Conservation (phyloP, 2,329 filamentous ascomycete genomes). For the Phialophora tarda region DNA sequence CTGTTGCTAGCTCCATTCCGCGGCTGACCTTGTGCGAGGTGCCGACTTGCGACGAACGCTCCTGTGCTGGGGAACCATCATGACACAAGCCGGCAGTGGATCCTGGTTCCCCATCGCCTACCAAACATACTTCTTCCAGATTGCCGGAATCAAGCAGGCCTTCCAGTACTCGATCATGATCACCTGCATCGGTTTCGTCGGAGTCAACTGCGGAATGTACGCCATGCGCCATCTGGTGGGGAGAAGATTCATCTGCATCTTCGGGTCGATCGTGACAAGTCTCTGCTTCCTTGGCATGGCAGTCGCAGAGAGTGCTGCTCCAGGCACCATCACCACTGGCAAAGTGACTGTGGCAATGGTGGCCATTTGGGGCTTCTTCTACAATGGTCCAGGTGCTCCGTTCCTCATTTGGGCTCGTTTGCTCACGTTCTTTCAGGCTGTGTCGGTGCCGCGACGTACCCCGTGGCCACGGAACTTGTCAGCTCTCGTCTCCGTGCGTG, state of each 20-base stretch:
- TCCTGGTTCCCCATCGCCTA: slow-evolving; percentile 60
- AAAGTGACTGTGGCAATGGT: slow-evolving; percentile 45
- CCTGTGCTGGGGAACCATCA: slow-evolving; percentile 56
- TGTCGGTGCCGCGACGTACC: slow-evolving; percentile 44
- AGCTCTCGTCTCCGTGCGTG: slow-evolving; percentile 45
- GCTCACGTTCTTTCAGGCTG: slow-evolving; percentile 33
- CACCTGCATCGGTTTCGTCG: slow-evolving; percentile 56
- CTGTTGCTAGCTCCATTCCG: background rate
- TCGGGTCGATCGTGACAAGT: slow-evolving; percentile 53
- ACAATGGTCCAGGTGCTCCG: slow-evolving; percentile 37
- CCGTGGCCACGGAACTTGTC: slow-evolving; percentile 42
- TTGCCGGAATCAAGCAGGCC: slow-evolving; percentile 50
- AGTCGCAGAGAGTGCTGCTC: slow-evolving; percentile 43
- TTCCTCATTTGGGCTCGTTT: background rate
- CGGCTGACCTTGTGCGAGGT: slow-evolving; percentile 41
- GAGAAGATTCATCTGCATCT: slow-evolving; percentile 55
- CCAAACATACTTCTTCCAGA: slow-evolving; percentile 52
- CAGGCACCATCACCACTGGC: slow-evolving; percentile 33
- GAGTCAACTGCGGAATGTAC: slow-evolving; percentile 57
- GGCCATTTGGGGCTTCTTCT: slow-evolving; percentile 46
- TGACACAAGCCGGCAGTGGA: slow-evolving; percentile 53
- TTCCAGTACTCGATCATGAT: slow-evolving; percentile 60
- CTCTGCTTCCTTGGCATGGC: slow-evolving; percentile 56
- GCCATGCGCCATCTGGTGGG: slow-evolving; percentile 58
- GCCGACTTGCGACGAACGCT: slow-evolving; percentile 57